A percentile compares a stretch with the other conserved stretches of the same genome.
Conservation (phyloP, 169 alveolate genomes). For the Plasmodium fragile region DNA sequence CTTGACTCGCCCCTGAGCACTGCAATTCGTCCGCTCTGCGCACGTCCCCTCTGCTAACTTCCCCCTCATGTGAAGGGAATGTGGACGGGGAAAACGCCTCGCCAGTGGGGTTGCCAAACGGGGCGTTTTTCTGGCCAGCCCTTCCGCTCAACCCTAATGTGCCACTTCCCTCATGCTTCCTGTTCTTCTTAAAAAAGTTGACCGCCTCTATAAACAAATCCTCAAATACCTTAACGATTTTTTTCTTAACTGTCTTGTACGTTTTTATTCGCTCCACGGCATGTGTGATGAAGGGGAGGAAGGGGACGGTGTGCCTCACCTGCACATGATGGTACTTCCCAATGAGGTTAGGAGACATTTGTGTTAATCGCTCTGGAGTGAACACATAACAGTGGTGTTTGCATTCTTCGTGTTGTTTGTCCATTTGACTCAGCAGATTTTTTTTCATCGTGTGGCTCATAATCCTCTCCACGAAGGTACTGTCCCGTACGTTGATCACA, state of each 20-base stretch:
- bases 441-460: constrained; percentile 31
- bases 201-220: constrained; percentile 34
- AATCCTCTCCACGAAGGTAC: constrained; percentile 15
- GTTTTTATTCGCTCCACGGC: constrained; percentile 22
- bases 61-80: background rate
- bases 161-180: background rate
- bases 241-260: constrained; percentile 20
- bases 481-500: constrained; percentile 1
- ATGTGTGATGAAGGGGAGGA: constrained; percentile 14
- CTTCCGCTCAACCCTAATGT: background rate
- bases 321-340: constrained; percentile 14
- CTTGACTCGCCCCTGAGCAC: too few relatives aligned
- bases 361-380: constrained; percentile 1
- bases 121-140: background rate
- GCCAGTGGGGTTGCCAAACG: background rate
- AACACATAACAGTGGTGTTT: constrained; percentile 19
- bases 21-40: too few relatives aligned
- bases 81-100: background rate
- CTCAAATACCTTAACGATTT: constrained; percentile 29
- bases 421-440: constrained; percentile 21
- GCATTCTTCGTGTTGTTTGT: background rate
- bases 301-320: constrained; percentile 29
- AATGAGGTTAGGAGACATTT: constrained; percentile 26
- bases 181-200: constrained; percentile 25
- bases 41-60: too few relatives aligned